A percentile compares a stretch with the other conserved stretches of the same genome.
Conservation (phyloP, 495 filamentous ascomycete genomes). For the Baudoinia panamericana region DNA sequence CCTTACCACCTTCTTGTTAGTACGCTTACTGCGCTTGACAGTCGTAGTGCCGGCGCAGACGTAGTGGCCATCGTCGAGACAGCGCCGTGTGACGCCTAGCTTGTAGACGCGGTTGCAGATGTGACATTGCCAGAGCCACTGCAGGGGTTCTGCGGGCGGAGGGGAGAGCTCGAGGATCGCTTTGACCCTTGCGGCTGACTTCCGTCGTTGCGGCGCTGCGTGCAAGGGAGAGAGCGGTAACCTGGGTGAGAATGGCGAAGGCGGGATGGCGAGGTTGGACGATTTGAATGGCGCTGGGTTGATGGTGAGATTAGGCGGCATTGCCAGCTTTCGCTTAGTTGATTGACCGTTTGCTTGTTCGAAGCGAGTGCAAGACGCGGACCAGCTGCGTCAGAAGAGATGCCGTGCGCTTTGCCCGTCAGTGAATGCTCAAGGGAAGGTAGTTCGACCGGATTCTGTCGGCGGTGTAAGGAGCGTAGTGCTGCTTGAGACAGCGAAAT, state of each 20-base stretch:
- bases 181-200: neutral
- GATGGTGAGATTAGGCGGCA: constrained; percentile 16
- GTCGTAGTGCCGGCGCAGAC: constrained; percentile 36
- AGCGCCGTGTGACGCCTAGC: constrained; percentile 34
- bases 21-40: constrained; percentile 20
- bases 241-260: constrained; percentile 27
- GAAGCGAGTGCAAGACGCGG: too few relatives aligned
- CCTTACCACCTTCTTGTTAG: constrained; percentile 20
- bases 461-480: constrained; percentile 1
- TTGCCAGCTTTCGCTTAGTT: too few relatives aligned
- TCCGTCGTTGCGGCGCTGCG: too few relatives aligned
- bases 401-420: too few relatives aligned
- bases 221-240: constrained; percentile 22
- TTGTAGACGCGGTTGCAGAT: constrained; percentile 32
- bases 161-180: constrained; percentile 1
- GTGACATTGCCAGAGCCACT: constrained; percentile 39
- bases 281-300: constrained; percentile 25
- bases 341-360: constrained; percentile 1
- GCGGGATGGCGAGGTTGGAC: constrained; percentile 26
- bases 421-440: too few relatives aligned
- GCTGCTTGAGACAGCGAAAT: neutral
- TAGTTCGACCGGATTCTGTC: too few relatives aligned
- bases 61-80: constrained; percentile 37
- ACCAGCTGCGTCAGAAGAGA: too few relatives aligned
- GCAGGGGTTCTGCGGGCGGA: constrained; percentile 23